Percentiles rank a stretch among this genome's conserved stretches.
These are phyloP conservation scores for Elsinoe arachidis DNA, from an alignment of 2,329 filamentous ascomycete species.

Conservation along the genomic window DNA sequence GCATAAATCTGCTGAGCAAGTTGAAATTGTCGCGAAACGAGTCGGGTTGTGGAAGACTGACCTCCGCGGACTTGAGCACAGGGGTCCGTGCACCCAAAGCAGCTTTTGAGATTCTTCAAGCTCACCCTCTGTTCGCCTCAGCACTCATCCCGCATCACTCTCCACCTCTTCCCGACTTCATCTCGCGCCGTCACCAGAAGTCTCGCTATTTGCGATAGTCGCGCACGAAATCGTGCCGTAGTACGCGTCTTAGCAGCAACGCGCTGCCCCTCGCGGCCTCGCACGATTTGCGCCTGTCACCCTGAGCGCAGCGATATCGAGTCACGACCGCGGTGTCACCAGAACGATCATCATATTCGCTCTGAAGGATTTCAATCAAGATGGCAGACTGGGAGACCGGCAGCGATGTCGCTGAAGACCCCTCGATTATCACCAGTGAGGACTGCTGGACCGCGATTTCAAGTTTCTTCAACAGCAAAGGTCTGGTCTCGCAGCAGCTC, in stretches of 20 bases:
- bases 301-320: too few species aligned
- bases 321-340: too few species aligned
- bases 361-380: neutral
- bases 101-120: constrained; percentile 3
- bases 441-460: constrained; percentile 98
- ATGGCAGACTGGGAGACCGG: constrained; percentile 17
- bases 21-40: neutral
- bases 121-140: neutral
- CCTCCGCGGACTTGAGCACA: constrained; percentile 1
- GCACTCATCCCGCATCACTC: neutral
- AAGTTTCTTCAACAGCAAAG: constrained; percentile 92
- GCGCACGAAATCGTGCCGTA: too few species aligned
- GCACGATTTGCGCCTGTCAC: too few species aligned
- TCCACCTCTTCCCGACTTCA: neutral
- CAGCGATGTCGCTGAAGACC: constrained; percentile 17
- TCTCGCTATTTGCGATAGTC: too few species aligned
- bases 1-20: neutral
- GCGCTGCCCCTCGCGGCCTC: too few species aligned
- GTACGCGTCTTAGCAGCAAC: too few species aligned
- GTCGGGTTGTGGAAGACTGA: neutral
- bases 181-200: neutral
- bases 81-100: neutral
- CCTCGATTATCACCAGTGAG: constrained; percentile 68
- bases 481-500: constrained; percentile 91
- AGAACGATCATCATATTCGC: too few species aligned